Percentiles rank a stretch among this genome's conserved stretches.
Evolutionary conservation across 352 stramenopile genomes (phyloP).

Genomic region (Globisporangium cederbergense): DNA sequence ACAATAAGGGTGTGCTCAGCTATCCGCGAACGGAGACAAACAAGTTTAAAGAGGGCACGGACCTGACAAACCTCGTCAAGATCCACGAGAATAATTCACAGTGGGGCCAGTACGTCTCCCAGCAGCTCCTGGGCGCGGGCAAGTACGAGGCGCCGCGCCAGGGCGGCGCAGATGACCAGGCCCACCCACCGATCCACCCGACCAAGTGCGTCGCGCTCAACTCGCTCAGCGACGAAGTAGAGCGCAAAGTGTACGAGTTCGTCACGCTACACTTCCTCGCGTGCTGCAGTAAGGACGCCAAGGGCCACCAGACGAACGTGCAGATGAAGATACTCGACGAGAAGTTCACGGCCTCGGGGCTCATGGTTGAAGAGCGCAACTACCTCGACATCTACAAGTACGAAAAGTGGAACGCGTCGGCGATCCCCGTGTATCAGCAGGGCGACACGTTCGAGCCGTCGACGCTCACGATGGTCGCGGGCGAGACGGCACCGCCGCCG

Average conservation of each 20-base stretch:
- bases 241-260: slow-evolving; percentile 97
- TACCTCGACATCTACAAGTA: slow-evolving; percentile 96
- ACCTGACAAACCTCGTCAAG: slow-evolving; percentile 79
- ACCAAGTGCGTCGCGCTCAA: slow-evolving; percentile 90
- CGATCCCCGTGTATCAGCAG: slow-evolving; percentile 81
- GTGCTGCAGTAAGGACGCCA: slow-evolving; percentile 95
- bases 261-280: slow-evolving; percentile 98
- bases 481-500: slow-evolving; percentile 81
- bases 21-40: slow-evolving; percentile 99
- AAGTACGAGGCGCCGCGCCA: slow-evolving; percentile 85
- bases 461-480: slow-evolving; percentile 58
- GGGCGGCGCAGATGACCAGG: slow-evolving; percentile 94
- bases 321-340: slow-evolving; percentile 88
- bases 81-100: slow-evolving; percentile 66
- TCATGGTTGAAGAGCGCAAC: slow-evolving; percentile 92
- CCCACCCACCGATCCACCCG: slow-evolving; percentile 98
- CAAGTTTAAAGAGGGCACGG: slow-evolving; percentile 94
- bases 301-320: slow-evolving; percentile 86
- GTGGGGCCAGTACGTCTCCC: slow-evolving; percentile 79
- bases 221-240: slow-evolving; percentile 72
- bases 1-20: slow-evolving; percentile 97
- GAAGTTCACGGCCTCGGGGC: slow-evolving; percentile 81
- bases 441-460: slow-evolving; percentile 78
- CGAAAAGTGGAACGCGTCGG: slow-evolving; percentile 88
- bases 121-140: slow-evolving; percentile 45